Evolutionary conservation across 495 filamentous ascomycete genomes (phyloP), one percentile per base, ranked within the genome.

Genomic region (Podospora conica): DNA sequence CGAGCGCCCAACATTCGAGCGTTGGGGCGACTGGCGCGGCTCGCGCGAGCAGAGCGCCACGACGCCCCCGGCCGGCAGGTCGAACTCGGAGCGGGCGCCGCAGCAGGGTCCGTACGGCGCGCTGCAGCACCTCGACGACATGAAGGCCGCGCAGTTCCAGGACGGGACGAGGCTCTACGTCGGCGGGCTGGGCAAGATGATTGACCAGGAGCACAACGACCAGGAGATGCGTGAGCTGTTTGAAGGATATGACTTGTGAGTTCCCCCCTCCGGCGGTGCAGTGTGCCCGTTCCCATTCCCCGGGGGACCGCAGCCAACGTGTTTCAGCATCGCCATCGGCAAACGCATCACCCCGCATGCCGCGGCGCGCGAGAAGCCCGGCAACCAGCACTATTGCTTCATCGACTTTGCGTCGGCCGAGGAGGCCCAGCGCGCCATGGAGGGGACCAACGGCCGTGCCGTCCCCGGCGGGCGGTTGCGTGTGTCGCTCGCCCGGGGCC

Each of bases 331-430:
- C 68, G 81, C 84, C 23, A 81, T 90, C 57, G 87, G 85, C 81
- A 89, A 90, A 76, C 77, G 88, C 54, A 84, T 89, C 66, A 76
- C 82, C 15, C 84, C 85, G 18, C 85, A 86, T 69, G 78, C 81
- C 2, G 80, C 83, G 18, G 81, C 82, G 61, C 74, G 78, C 40
- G 76, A 80, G 27, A 79, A 81, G 53, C 76, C 82, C 0, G 86
- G 85, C 65, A 81, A 86, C 67, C 83, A 88, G 70, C 84, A 90
- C 75, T 89, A 87, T 76, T 83, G 86, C 67, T 90, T 90, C 69
- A 85, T 90, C 21, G 88, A 90, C 71, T 82, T 90, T 60, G 71
- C 74, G 55, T 84, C 76, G 61, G 69, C 77, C 1, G 80, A 87
- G 61, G 85, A 89, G 63, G 85, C 85, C 8, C 73, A 84, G 63